phyloP scores from a whole-genome alignment of 2,329 filamentous ascomycete genomes.

The Talaromyces sp. region DNA sequence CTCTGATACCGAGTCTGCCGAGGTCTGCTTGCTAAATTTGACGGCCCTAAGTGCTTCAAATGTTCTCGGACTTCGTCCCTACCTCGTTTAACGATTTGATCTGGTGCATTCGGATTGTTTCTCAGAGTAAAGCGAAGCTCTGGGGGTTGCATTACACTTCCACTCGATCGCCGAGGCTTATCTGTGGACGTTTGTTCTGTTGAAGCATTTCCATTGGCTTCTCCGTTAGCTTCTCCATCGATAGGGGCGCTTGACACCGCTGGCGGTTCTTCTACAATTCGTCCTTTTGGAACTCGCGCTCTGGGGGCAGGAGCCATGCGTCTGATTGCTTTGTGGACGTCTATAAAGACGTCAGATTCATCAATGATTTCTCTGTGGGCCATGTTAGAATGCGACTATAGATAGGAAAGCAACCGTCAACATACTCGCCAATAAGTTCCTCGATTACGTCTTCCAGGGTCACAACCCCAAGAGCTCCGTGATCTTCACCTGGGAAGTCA shows the following conservation, averaged over 20 bases:
- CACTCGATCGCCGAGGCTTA: conserved; percentile 14
- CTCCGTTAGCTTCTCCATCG: conserved; percentile 43
- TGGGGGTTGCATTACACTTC: conserved; percentile 28
- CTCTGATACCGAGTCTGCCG: conserved; percentile 56
- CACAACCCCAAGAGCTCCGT: conserved; percentile 86
- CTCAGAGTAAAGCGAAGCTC: conserved; percentile 35
- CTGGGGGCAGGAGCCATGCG: conserved; percentile 80
- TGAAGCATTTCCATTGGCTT: conserved; percentile 37
- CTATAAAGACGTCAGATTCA: conserved; percentile 96
- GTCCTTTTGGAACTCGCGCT: conserved; percentile 58
- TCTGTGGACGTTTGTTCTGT: conserved; percentile 15
- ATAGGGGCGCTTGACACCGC: conserved; percentile 24
- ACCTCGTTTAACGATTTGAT: conserved; percentile 41
- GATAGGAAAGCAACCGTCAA: conserved; percentile 20
- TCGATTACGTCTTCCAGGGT: conserved; percentile 98
- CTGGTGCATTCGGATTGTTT: conserved; percentile 23
- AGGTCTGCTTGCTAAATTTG: conserved; percentile 56
- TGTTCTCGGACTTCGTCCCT: conserved; percentile 55
- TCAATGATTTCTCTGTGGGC: conserved; percentile 83
- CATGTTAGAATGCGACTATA: conserved; percentile 16
- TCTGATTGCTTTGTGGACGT: conserved; percentile 96
- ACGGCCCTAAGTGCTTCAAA: conserved; percentile 59
- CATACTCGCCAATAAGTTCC: conserved; percentile 93
- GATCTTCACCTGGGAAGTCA: conserved; percentile 80
- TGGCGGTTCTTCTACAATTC: conserved; percentile 46